Evolutionary conservation across 2,329 filamentous ascomycete genomes (phyloP), one percentile per base, ranked within the genome.

Genomic region (Hymenoscyphus albidus): DNA sequence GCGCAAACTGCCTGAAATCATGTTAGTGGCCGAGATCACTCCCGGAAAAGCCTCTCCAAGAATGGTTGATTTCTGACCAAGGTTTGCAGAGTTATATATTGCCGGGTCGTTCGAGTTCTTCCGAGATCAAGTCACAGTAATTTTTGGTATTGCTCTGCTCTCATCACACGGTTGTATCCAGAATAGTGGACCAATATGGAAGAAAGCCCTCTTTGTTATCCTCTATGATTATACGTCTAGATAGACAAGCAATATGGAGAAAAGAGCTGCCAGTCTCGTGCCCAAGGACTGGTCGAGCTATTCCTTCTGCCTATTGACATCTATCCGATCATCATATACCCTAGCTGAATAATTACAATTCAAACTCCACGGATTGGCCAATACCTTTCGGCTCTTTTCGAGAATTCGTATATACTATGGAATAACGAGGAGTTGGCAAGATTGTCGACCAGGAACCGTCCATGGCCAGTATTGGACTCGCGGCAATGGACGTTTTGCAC

Each of bases 261-360:
- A 65, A 62, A 62, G 59, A 32, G 44, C 42, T 39, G 54, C 60
- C 59, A 56, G 22, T 62, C 63, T 62, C 63, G 57, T 65, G 59
- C 14, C 48, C 63, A 56, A 61, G 56, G 59, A 22, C 35, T 62
- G 18, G 12, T 62, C 27, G 44, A 31, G 32, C n/a, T 48, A 38
- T 61, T 18, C 39, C 12, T 66, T 63, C 61, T 62, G 62, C 59
- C 59, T 59, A 38, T 51, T 39, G 38, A 54, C 18, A 54, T 54
- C 18, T 9, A 54, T 27, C 31, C 14, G 40, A 18, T 16, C 56
- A 55, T 51, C 58, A 16, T 61, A 31, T 48, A 58, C 31, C n/a
- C 59, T 51, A n/a, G 60, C 59, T 56, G 32, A 65, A 58, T 40
- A 62, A 54, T 64, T 61, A 51, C 61, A 54, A 63, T 55, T 63